These are phyloP conservation scores for Chalaropsis ovoidea DNA, from an alignment of 2,329 filamentous ascomycete genomes.

Conservation along the genomic window DNA sequence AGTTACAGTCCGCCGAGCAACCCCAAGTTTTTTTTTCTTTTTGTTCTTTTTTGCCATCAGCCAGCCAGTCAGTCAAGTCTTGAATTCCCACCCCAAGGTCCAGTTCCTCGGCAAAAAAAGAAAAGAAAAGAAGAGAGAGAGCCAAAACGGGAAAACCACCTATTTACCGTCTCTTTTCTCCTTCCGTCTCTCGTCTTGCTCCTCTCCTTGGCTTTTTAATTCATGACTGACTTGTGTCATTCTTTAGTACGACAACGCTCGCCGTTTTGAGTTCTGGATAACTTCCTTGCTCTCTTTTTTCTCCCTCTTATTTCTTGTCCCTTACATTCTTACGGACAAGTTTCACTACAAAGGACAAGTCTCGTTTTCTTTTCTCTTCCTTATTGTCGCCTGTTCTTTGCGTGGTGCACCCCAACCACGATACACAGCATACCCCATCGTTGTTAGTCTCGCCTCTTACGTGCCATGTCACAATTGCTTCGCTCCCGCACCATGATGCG, in stretches of 20 bases:
- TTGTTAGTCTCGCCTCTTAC: not conserved
- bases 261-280: not conserved
- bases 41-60: not conserved
- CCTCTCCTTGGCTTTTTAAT: not conserved
- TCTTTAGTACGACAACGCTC: not conserved
- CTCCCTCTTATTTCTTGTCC: not conserved
- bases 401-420: no score
- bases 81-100: not conserved
- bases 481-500: slow-evolving; percentile 31
- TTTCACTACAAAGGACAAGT: not conserved
- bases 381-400: not conserved
- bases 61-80: not conserved
- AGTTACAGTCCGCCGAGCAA: not conserved
- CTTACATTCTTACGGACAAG: not conserved
- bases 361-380: not conserved
- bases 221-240: slow-evolving; percentile 5
- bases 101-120: not conserved
- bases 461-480: slow-evolving; percentile 22
- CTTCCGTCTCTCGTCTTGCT: not conserved
- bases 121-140: not conserved
- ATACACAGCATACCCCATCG: not conserved
- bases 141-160: not conserved
- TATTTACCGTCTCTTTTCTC: not conserved
- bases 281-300: not conserved
- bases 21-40: not conserved